Evolutionary conservation across 2,329 filamentous ascomycete genomes (phyloP).

Genomic region (Trichoderma sp.): DNA sequence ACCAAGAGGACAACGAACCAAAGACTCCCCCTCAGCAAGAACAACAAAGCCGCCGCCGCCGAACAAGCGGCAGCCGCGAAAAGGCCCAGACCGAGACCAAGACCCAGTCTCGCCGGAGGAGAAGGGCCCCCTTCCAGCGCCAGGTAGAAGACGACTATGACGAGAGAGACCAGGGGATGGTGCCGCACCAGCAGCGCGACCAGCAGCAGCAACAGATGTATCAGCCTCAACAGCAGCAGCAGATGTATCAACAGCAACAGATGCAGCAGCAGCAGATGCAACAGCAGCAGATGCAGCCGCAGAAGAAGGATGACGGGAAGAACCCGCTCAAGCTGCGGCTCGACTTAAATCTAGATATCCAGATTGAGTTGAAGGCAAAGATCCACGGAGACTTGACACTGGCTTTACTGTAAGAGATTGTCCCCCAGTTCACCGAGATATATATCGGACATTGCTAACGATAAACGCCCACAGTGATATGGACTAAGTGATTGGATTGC

Average conservation of each 20-base stretch:
- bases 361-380: conserved; percentile 76
- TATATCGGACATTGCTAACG: not conserved
- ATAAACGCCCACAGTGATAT: conserved; percentile 8
- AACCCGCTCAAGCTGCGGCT: conserved; percentile 65
- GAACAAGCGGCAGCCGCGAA: not conserved
- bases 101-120: conserved; percentile 22
- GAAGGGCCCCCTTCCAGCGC: conserved; percentile 20
- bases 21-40: conserved; percentile 8
- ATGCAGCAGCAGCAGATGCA: conserved; percentile 27
- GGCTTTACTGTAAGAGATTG: conserved; percentile 59
- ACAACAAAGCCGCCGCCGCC: not conserved
- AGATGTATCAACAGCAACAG: conserved; percentile 21
- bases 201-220: conserved; percentile 22
- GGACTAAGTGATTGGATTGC: conserved; percentile 15
- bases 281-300: conserved; percentile 26
- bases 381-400: conserved; percentile 76
- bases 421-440: not conserved
- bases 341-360: conserved; percentile 75
- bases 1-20: conserved; percentile 8
- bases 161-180: conserved; percentile 25
- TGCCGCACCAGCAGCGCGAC: conserved; percentile 30
- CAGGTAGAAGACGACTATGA: conserved; percentile 17
- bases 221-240: conserved; percentile 24
- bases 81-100: not conserved
- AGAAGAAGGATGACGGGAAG: conserved; percentile 35